Base-by-base conservation (phyloP, 257 asterid species). In the Mentha longifolia region DNA sequence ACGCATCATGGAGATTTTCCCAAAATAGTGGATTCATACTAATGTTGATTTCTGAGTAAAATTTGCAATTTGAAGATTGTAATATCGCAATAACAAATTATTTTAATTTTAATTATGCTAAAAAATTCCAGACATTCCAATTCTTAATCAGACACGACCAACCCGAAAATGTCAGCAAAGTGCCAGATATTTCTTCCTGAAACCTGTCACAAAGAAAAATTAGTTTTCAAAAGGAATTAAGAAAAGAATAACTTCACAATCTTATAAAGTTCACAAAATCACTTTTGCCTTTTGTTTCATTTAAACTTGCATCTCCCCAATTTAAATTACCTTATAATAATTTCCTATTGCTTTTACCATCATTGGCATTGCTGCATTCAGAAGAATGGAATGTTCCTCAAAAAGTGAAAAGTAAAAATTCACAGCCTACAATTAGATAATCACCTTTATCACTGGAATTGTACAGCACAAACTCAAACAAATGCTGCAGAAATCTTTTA, bases 311-410 rank as follows among this genome's bases (percentile, higher is more conserved):
- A 16, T 8, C 57, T 73, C 41, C 70, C 70, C 19, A 28, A 19
- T n/a, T 45, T 45, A 10, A 45, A 45, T 41, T 3, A 41, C 46
- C 46, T 41, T 10, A 41, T 10, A 37, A 37, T 37, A 41, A 41
- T 41, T 41, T 13, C 58, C 68, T 43, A 42, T 8, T 65, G 70
- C 49, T 52, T 63, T 80, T 45, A 47, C 72, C 47, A 41, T 46
- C 50, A 45, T 67, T 20, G 41, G 74, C 65, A 73, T 83, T 71
- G 87, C 87, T 74, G 75, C 79, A 71, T 41, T 67, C 8, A 37
- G 74, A 83, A 83, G 87, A 71, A 79, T 77, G 72, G 83, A n/a
- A n/a, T n/a, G n/a, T n/a, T n/a, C n/a, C n/a, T n/a, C n/a, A n/a
- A n/a, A n/a, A n/a, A n/a, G n/a, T n/a, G n/a, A n/a, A n/a, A n/a